Evolutionary conservation across 179 eudicot genomes (phyloP).

Genomic region (Heliamphora pulchella): DNA sequence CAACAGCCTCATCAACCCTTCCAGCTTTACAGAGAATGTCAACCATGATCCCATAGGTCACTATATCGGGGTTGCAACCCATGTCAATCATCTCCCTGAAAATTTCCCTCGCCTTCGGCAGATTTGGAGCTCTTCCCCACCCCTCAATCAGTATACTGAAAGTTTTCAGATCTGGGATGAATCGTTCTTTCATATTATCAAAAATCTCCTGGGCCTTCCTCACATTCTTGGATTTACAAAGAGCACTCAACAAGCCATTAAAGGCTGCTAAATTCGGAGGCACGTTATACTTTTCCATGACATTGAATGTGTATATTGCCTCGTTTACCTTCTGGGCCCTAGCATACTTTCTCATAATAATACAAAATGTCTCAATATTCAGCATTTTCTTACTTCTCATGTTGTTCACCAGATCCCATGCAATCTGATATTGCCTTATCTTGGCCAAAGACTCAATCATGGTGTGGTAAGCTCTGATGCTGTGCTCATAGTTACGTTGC

Average conservation of each 20-base stretch:
- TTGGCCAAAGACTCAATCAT: conserved; percentile 87
- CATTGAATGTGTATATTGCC: conserved; percentile 72
- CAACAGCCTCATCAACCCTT: conserved; percentile 75
- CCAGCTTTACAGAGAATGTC: conserved; percentile 82
- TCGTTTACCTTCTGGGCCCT: conserved; percentile 84
- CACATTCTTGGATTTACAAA: conserved; percentile 86
- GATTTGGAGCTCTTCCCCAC: conserved; percentile 90
- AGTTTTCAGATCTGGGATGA: conserved; percentile 60
- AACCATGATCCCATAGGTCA: conserved; percentile 84
- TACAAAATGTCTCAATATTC: conserved; percentile 83
- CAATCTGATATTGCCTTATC: conserved; percentile 77
- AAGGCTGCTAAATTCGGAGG: conserved; percentile 68
- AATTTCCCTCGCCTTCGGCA: conserved; percentile 75
- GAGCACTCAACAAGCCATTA: conserved; percentile 76
- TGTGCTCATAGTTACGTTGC: conserved; percentile 63
- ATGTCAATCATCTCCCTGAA: conserved; percentile 59
- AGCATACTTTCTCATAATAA: conserved; percentile 86
- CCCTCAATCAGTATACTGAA: conserved; percentile 79
- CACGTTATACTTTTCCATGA: conserved; percentile 69
- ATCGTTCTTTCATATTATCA: conserved; percentile 60
- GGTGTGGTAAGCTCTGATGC: conserved; percentile 63
- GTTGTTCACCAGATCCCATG: conserved; percentile 76
- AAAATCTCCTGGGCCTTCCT: conserved; percentile 87
- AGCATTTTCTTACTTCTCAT: conserved; percentile 68
- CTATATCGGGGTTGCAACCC: conserved; percentile 73